Percentiles rank a stretch among this genome's conserved stretches.
Evolutionary conservation across 2,329 filamentous ascomycete species (phyloP).

Genomic region (Aspergillus melleus): DNA sequence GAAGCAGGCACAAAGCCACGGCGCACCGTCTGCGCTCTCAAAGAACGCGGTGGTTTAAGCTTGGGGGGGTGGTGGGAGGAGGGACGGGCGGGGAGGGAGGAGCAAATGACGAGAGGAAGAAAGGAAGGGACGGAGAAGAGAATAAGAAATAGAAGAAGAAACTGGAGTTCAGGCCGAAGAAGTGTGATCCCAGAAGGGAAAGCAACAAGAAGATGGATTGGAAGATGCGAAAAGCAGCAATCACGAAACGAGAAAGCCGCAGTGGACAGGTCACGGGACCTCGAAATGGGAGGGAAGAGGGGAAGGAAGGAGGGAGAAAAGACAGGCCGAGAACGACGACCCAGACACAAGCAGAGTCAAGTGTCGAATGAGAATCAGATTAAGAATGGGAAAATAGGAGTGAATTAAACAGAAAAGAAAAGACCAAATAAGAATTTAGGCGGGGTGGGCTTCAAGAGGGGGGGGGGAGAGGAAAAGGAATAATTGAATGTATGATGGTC

Average conservation of each 20-base stretch:
- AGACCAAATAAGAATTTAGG: background rate
- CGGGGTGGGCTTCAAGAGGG: background rate
- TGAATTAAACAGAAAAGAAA: background rate
- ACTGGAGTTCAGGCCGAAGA: background rate
- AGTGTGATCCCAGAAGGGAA: background rate
- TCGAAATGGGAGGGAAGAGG: background rate
- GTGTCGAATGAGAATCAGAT: background rate
- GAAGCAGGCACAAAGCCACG: slow-evolving; percentile 33
- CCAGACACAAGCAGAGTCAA: background rate
- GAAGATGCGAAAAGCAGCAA: slow-evolving; percentile 1
- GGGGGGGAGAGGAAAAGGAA: background rate
- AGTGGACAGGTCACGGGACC: slow-evolving; percentile 4
- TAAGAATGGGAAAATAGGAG: background rate
- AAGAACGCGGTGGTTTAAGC: slow-evolving; percentile 12
- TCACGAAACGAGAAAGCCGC: background rate
- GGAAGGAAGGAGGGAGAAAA: slow-evolving; percentile 2
- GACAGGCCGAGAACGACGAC: slow-evolving; percentile 7
- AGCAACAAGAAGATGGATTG: slow-evolving; percentile 1
- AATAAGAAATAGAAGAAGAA: slow-evolving; percentile 1
- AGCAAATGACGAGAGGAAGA: slow-evolving; percentile 7
- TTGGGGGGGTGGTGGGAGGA: slow-evolving; percentile 13
- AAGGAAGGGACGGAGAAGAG: slow-evolving; percentile 6
- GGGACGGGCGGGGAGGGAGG: slow-evolving; percentile 6
- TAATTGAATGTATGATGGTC: slow-evolving; percentile 1
- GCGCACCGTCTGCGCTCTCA: slow-evolving; percentile 41